Evolutionary conservation across 768 basidiomycete genomes (phyloP).

Genomic region (Filobasidium wieringae): DNA sequence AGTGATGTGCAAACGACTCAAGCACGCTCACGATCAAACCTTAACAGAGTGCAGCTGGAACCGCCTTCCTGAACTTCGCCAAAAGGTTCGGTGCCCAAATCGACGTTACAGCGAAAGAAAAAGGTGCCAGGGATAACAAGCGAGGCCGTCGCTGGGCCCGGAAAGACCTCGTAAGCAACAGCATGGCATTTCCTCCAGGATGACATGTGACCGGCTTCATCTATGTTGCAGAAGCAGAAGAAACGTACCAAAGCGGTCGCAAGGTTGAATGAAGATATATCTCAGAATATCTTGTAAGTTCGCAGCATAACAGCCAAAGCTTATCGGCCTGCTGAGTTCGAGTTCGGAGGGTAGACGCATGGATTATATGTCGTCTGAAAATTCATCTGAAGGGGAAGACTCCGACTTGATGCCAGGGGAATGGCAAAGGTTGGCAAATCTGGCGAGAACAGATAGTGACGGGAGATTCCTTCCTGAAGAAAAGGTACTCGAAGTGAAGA

Average conservation of each 20-base stretch:
- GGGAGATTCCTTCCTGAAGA: conserved; percentile 19
- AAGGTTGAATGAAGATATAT: background rate
- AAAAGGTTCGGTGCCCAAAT: conserved; percentile 26
- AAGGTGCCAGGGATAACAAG: conserved; percentile 28
- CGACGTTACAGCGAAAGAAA: conserved; percentile 20
- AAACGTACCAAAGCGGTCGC: conserved; percentile 21
- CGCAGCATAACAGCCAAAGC: conserved; percentile 1
- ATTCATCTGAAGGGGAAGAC: conserved; percentile 31
- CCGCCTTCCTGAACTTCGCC: conserved; percentile 27
- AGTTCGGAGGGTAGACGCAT: conserved; percentile 19
- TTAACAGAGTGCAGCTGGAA: conserved; percentile 11
- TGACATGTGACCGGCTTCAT: background rate
- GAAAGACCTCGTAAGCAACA: conserved; percentile 30
- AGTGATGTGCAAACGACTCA: background rate
- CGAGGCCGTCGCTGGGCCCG: conserved; percentile 33
- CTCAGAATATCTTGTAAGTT: conserved; percentile 7
- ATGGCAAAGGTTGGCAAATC: conserved; percentile 12
- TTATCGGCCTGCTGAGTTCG: conserved; percentile 8
- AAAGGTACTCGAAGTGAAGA: conserved; percentile 36
- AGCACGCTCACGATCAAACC: too few relatives aligned
- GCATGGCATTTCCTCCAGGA: too few relatives aligned
- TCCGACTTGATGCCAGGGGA: conserved; percentile 6
- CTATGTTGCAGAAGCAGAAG: conserved; percentile 30
- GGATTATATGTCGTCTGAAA: conserved; percentile 38
- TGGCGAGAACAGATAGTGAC: conserved; percentile 10